Base-by-base conservation (phyloP, 352 stramenopile species). In the Globisporangium irregulare region DNA sequence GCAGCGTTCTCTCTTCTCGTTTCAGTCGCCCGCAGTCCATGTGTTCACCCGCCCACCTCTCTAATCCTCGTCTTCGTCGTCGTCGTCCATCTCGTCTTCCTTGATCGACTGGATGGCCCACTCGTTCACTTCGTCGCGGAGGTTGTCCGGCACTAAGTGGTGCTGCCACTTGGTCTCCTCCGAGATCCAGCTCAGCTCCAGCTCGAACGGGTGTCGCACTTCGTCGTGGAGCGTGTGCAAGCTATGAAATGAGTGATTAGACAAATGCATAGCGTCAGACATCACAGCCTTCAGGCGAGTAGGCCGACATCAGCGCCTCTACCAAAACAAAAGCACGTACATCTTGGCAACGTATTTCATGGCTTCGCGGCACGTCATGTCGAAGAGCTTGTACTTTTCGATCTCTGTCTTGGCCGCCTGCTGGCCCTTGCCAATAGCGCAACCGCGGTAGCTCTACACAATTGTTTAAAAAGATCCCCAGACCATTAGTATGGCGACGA, bases 381-480 rank as follows among this genome's bases (percentile, higher is more conserved):
- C 93, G 69, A 96, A 94, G 54, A 99, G 82, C 71, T 98, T 96
- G 75, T 98, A 86, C 82, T 99, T 99, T 75, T 99, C 97, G 68
- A 99, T 98, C 82, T 99, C 98, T 68, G 97, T 99, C 86, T 99
- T 99, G 62, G 97, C 97, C 20, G 94, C 93, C 77, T 99, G 97
- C 71, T 98, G 90, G 53, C 97, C 98, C 84, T 99, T 99, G 66
- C 98, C 98, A 46, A 98, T 92, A 1, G 98, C 97, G 59, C 91
- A 97, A 24, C 97, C 98, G 71, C 97, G 98, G 81, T 98, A 99
- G 73, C 95, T 95, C 80, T 98, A 92, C 38, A 79, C 0, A 3
- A 50, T 22, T 36, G 29, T 32, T 32, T 32, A 32, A 61, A 12
- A 36, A 59, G 29, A 22, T 24, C 1, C 18, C 50, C 29, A 6